Evolutionary conservation across 2,329 filamentous ascomycete species (phyloP).

Genomic region (Trichoderma semiorbis): DNA sequence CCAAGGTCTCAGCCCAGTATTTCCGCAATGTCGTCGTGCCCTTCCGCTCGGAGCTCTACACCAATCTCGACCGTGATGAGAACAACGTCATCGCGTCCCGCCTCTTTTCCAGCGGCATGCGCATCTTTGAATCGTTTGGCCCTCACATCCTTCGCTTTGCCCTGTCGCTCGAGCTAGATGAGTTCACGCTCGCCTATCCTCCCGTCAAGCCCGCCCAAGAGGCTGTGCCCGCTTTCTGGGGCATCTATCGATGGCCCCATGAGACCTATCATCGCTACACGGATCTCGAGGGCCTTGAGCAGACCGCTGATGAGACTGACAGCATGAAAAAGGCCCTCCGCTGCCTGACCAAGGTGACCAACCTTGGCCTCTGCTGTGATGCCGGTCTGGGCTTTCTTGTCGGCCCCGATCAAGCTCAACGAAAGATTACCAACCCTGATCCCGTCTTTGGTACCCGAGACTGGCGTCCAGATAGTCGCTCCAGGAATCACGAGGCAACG

Average conservation of each 20-base stretch:
- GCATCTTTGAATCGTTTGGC: constrained; percentile 60
- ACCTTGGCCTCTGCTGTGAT: constrained; percentile 65
- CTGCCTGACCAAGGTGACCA: constrained; percentile 51
- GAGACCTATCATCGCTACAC: constrained; percentile 57
- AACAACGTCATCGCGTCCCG: constrained; percentile 24
- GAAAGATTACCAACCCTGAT: constrained; percentile 38
- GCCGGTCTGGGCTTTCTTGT: constrained; percentile 65
- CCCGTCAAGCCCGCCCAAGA: constrained; percentile 55
- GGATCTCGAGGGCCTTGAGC: constrained; percentile 57
- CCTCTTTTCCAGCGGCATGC: constrained; percentile 49
- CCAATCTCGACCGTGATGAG: constrained; percentile 28
- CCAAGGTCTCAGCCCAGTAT: constrained; percentile 53
- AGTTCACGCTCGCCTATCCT: constrained; percentile 47
- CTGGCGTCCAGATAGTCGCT: constrained; percentile 24
- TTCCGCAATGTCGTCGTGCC: constrained; percentile 63
- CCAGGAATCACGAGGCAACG: constrained; percentile 19
- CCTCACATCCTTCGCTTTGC: constrained; percentile 60
- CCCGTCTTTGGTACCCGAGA: constrained; percentile 36
- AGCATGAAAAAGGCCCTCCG: constrained; percentile 60
- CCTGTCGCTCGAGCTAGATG: constrained; percentile 65
- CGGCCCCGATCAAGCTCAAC: constrained; percentile 55
- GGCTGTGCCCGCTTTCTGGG: constrained; percentile 57
- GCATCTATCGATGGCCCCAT: constrained; percentile 62
- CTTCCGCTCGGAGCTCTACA: constrained; percentile 62
- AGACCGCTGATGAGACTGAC: constrained; percentile 59